Evolutionary conservation across 306 rosid genomes (phyloP).

Genomic region (Gillenia trifoliata): DNA sequence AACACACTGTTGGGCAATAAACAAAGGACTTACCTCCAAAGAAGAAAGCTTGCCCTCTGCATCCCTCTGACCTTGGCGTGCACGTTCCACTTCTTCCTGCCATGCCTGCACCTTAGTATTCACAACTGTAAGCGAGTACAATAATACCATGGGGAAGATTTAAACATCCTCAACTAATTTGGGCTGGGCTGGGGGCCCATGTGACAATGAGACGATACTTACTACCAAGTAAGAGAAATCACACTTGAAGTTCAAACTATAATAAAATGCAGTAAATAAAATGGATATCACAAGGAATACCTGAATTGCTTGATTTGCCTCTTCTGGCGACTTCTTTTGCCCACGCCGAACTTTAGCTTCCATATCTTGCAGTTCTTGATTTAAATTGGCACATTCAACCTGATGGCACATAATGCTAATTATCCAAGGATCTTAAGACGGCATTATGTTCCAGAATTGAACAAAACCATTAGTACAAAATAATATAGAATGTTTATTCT

Average conservation of each 20-base stretch:
- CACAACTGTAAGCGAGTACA: slow-evolving; percentile 11
- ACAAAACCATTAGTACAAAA: slow-evolving; percentile 2
- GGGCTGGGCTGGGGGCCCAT: neutral
- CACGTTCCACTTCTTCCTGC: slow-evolving; percentile 98
- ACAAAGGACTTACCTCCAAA: slow-evolving; percentile 53
- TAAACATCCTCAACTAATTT: neutral
- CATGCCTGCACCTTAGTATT: slow-evolving; percentile 72
- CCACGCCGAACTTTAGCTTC: slow-evolving; percentile 84
- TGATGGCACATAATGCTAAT: slow-evolving; percentile 29
- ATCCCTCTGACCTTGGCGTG: slow-evolving; percentile 93
- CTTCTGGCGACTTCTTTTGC: slow-evolving; percentile 86
- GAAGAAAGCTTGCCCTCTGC: slow-evolving; percentile 92
- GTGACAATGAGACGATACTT: neutral
- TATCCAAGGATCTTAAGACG: slow-evolving; percentile 9
- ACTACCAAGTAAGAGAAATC: neutral
- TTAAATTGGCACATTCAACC: slow-evolving; percentile 94
- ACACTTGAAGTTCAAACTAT: neutral
- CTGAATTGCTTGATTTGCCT: slow-evolving; percentile 90
- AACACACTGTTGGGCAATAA: slow-evolving; percentile 9
- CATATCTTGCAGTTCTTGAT: slow-evolving; percentile 97
- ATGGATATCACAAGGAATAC: slow-evolving; percentile 21
- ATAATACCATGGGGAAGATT: neutral
- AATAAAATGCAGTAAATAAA: neutral
- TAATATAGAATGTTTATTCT: slow-evolving; percentile 15
- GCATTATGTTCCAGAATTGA: slow-evolving; percentile 5